Percentiles rank a stretch among this genome's conserved stretches.
Evolutionary conservation across 192 early-diverging fungal genomes (phyloP).

Genomic region (Geranomyces variabilis): DNA sequence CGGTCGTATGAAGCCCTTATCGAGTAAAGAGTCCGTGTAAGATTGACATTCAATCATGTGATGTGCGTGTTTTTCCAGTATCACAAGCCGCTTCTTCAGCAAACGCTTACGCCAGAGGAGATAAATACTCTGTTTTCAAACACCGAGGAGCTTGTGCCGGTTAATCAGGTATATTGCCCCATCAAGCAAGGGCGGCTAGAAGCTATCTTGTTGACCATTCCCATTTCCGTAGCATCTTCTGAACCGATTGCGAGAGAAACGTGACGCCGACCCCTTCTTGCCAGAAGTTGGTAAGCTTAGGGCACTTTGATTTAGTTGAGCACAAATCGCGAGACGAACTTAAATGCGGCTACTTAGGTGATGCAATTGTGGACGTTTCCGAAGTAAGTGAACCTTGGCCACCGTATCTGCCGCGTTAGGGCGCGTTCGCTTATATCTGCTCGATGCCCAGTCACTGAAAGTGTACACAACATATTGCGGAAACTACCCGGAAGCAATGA

Average conservation of each 20-base stretch:
- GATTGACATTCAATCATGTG: background rate
- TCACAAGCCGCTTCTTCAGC: slow-evolving; percentile 46
- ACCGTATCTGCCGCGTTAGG: background rate
- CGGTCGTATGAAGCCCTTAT: background rate
- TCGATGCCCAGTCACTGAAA: slow-evolving; percentile 42
- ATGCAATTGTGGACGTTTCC: slow-evolving; percentile 37
- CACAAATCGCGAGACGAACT: background rate
- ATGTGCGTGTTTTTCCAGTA: slow-evolving; percentile 30
- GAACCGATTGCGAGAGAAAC: slow-evolving; percentile 39
- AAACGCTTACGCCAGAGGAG: slow-evolving; percentile 50
- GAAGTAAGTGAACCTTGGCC: slow-evolving; percentile 22
- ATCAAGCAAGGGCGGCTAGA: background rate
- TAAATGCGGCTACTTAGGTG: slow-evolving; percentile 11
- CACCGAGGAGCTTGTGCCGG: slow-evolving; percentile 48
- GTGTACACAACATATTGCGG: slow-evolving; percentile 53
- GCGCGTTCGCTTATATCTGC: background rate
- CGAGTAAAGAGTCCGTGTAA: background rate
- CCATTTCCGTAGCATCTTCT: slow-evolving; percentile 37
- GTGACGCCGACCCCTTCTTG: slow-evolving; percentile 49
- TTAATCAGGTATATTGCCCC: slow-evolving; percentile 45
- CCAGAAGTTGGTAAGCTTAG: slow-evolving; percentile 41
- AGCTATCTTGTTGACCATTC: background rate
- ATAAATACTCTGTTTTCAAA: slow-evolving; percentile 53
- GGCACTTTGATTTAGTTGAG: background rate
- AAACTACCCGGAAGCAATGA: slow-evolving; percentile 61